These are phyloP conservation scores for Draba incana DNA, from an alignment of 345 rosid species.

Conservation along the genomic window DNA sequence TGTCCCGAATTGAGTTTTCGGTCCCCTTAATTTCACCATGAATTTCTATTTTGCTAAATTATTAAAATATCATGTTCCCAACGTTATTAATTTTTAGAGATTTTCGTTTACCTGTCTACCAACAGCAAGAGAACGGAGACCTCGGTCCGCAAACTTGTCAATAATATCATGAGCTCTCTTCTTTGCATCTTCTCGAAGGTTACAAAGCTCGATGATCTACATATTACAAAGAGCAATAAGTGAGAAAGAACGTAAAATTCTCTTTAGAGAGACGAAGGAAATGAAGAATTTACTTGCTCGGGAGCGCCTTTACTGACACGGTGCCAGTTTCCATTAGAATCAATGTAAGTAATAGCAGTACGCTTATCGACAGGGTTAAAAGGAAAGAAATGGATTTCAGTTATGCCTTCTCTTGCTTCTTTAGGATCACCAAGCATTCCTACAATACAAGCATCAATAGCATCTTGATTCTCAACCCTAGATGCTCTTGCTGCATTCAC, in stretches of 20 bases:
- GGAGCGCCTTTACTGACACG: constrained; percentile 87
- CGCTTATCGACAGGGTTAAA: constrained; percentile 91
- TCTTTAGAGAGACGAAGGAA: neutral
- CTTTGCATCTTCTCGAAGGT: constrained; percentile 59
- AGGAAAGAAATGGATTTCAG: constrained; percentile 80
- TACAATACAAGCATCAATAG: constrained; percentile 51
- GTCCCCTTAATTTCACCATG: too few relatives aligned
- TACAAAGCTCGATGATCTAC: constrained; percentile 75
- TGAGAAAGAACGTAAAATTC: neutral
- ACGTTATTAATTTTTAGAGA: too few relatives aligned
- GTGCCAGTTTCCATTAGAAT: constrained; percentile 69
- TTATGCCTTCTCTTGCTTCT: constrained; percentile 71
- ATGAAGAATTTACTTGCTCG: constrained; percentile 58
- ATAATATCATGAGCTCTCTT: constrained; percentile 78
- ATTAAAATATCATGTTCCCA: too few relatives aligned
- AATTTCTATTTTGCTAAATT: too few relatives aligned
- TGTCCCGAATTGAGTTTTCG: too few relatives aligned
- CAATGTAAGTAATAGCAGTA: constrained; percentile 80
- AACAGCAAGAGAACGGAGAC: constrained; percentile 80
- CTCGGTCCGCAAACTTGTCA: constrained; percentile 86
- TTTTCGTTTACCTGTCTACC: constrained; percentile 55
- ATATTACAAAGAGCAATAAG: neutral
- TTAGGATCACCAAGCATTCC: constrained; percentile 48
- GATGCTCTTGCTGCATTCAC: constrained; percentile 81
- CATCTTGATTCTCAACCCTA: constrained; percentile 84